Evolutionary conservation across 805 yeast species (phyloP).

Genomic region (Hanseniaspora lindneri): DNA sequence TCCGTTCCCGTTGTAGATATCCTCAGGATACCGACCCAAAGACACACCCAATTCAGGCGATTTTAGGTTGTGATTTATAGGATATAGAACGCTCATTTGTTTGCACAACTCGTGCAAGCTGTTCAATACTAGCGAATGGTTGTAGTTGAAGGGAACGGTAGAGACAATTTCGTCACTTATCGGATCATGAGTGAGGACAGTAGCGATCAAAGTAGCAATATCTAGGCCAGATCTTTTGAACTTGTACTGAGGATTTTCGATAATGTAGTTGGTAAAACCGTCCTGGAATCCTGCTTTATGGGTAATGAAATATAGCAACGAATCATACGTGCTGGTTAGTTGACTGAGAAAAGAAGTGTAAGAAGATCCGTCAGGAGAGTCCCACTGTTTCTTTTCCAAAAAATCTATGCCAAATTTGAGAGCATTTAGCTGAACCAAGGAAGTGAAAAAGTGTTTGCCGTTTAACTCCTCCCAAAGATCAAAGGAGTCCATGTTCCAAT

Average conservation of each 20-base stretch:
- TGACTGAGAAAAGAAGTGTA: constrained; percentile 16
- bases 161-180: constrained; percentile 24
- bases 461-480: constrained; percentile 88
- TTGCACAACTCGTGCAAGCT: constrained; percentile 50
- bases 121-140: constrained; percentile 45
- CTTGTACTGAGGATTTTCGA: constrained; percentile 51
- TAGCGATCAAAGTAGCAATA: constrained; percentile 49
- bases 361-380: not conserved
- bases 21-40: constrained; percentile 88
- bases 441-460: constrained; percentile 68
- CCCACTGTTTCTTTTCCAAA: constrained; percentile 2
- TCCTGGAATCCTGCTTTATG: constrained; percentile 31
- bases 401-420: constrained; percentile 40
- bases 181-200: constrained; percentile 34
- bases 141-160: constrained; percentile 44
- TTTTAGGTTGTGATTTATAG: constrained; percentile 48
- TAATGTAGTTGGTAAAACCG: constrained; percentile 39
- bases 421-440: constrained; percentile 61
- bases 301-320: constrained; percentile 23
- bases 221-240: constrained; percentile 62
- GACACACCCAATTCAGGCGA: constrained; percentile 43
- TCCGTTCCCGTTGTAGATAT: constrained; percentile 65
- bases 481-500: constrained; percentile 57
- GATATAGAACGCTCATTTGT: constrained; percentile 65
- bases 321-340: constrained; percentile 20